Conservation (phyloP, 371 early-diverging fungal genomes). For the Mortierella polycephala region DNA sequence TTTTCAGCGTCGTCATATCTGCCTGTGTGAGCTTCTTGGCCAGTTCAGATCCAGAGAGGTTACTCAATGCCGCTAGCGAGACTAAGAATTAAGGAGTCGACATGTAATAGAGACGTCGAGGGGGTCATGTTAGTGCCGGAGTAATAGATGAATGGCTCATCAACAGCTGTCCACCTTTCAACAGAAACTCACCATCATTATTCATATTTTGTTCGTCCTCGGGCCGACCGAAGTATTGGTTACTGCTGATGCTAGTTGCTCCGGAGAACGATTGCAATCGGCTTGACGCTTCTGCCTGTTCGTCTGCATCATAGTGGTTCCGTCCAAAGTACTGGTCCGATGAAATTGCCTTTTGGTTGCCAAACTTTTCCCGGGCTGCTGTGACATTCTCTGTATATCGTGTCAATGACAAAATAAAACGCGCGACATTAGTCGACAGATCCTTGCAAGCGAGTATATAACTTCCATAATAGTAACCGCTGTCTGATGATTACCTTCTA, state of each 20-base stretch:
- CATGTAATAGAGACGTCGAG: too few relatives aligned
- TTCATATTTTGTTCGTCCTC: constrained; percentile 56
- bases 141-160: not conserved
- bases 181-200: constrained; percentile 20
- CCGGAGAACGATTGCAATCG: constrained; percentile 80
- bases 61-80: constrained; percentile 35
- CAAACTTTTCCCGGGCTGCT: constrained; percentile 76
- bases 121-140: not conserved
- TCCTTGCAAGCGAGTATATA: not conserved
- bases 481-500: constrained; percentile 31
- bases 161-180: not conserved
- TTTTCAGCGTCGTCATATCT: constrained; percentile 78
- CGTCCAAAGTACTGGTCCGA: constrained; percentile 93
- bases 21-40: constrained; percentile 83
- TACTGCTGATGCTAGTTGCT: constrained; percentile 80
- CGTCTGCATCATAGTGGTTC: constrained; percentile 70
- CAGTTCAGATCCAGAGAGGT: constrained; percentile 67
- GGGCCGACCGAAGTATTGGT: constrained; percentile 85
- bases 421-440: not conserved
- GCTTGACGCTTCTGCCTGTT: constrained; percentile 70
- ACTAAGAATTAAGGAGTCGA: constrained; percentile 9
- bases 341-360: constrained; percentile 82
- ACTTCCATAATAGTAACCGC: too few relatives aligned
- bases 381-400: constrained; percentile 30
- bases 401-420: not conserved